A percentile compares a stretch with the other conserved stretches of the same genome.
Conservation (phyloP, 768 basidiomycete genomes). For the Tulasnella sp. region DNA sequence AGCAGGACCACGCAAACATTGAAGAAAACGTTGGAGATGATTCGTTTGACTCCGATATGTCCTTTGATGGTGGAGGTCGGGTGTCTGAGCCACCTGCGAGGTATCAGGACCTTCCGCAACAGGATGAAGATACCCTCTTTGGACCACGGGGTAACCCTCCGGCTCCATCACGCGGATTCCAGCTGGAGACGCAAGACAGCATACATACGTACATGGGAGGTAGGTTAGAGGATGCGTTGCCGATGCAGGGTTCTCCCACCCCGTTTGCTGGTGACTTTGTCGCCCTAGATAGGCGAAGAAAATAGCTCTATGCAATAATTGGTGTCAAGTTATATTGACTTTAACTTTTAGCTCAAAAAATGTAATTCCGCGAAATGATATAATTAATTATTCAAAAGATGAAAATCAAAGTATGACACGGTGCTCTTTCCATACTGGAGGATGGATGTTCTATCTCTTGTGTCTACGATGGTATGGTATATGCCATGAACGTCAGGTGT, state of each 20-base stretch:
- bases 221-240: conserved; percentile 8
- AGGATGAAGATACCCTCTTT: conserved; percentile 7
- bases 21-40: neutral
- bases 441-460: too few species aligned
- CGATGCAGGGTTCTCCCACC: neutral
- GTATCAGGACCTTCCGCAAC: too few species aligned
- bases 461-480: too few species aligned
- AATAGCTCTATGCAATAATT: too few species aligned
- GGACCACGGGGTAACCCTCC: conserved; percentile 8
- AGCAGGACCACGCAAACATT: neutral
- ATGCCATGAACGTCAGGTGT: too few species aligned
- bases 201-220: conserved; percentile 4
- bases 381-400: too few species aligned
- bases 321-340: too few species aligned
- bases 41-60: conserved; percentile 12
- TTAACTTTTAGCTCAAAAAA: too few species aligned
- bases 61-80: neutral
- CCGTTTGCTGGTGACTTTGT: conserved; percentile 6
- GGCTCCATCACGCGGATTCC: conserved; percentile 1
- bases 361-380: too few species aligned
- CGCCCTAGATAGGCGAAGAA: conserved; percentile 3
- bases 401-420: too few species aligned
- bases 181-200: neutral
- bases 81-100: too few species aligned
- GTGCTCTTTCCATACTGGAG: too few species aligned